Evolutionary conservation across 371 early-diverging fungal species (phyloP), one percentile per base, ranked within the genome.

Genomic region (Rhizoclosmatium hyalinum): DNA sequence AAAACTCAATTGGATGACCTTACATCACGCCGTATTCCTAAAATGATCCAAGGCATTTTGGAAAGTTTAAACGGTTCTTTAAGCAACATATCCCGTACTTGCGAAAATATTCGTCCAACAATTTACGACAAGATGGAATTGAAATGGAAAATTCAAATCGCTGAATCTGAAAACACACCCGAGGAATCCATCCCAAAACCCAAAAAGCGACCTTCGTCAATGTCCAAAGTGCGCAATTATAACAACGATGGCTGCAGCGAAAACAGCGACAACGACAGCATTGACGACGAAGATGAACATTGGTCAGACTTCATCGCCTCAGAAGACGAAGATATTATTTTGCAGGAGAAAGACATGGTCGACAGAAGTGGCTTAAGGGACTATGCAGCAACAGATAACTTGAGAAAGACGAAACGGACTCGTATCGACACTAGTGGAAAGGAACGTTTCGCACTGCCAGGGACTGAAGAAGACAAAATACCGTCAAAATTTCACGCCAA

Each of bases 231-330:
- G 57, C 14, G 21, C 50, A 42, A 17, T 53, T 14, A 56, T 47
- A 24, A 50, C 3, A 19, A 65, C 3, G 17, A 21, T 1, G 74
- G 44, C 62, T 64, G 73, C 24, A 65, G 43, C 39, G 65, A n/a
- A 24, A 63, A 24, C 24, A 2, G 6, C 14, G 63, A 8, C 17
- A 53, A 14, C 14, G 58, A 12, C 10, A 47, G n/a, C 5, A 47
- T 32, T 12, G 21, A 39, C 57, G 0, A 24, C 2, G 73, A 65
- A 42, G 43, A 72, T 39, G 78, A 78, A 21, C 42, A 54, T 21
- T 79, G 75, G 79, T 67, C 73, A 43, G 75, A 75, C 57, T 79
- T 79, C 55, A 67, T 79, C 10, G 79, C 75, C 4, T 56, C 66
- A 19, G 73, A 72, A 44, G 73, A 77, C n/a, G 74, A 61, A 14